Evolutionary conservation across 176 grass and related monocot genomes (phyloP), one percentile per base, ranked within the genome.

Genomic region (Juncus inflexus): DNA sequence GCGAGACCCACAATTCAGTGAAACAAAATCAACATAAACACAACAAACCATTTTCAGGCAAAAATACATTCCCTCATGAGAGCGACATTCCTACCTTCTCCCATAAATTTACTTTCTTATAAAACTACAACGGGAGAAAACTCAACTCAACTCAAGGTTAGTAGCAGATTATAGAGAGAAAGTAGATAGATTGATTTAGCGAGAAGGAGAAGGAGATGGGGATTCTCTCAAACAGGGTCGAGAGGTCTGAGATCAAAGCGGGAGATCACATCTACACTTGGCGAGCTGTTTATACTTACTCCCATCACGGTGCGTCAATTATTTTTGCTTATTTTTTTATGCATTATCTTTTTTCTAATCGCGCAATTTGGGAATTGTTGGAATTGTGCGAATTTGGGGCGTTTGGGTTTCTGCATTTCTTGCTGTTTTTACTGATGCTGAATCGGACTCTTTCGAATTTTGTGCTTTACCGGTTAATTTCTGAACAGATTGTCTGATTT

Each of bases 221-320:
- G 35, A 61, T 95, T 64, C 86, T 95, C 40, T 95, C 90, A 42
- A 78, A 90, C 41, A 38, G 83, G 58, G 78, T 90, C 43, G 94
- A 99, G 75, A 79, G 80, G 62, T 81, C 83, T 67, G 88, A 86
- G 68, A 89, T 99, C 55, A 84, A 80, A 73, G 64, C 88, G 12
- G 94, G 94, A 52, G 94, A 99, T 62, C 94, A 99, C 80, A 78
- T 99, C 80, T 99, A 99, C 68, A 84, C 89, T 0, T 92, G 89
- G 94, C 76, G 89, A 71, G 78, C 94, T 3, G 85, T 90, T 58
- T 92, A 90, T 67, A 81, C 89, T 69, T 99, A 99, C 80, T 86
- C 94, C 19, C 94, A 99, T 61, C 94, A 99, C 35, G 94, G 94
- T 99, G 90, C 53, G 40, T 51, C 40, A n/a, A 45, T 43, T 12